A percentile compares a stretch with the other conserved stretches of the same genome.
Conservation (phyloP, 73 alveolate genomes). For the Tetrahymena elliotti region DNA sequence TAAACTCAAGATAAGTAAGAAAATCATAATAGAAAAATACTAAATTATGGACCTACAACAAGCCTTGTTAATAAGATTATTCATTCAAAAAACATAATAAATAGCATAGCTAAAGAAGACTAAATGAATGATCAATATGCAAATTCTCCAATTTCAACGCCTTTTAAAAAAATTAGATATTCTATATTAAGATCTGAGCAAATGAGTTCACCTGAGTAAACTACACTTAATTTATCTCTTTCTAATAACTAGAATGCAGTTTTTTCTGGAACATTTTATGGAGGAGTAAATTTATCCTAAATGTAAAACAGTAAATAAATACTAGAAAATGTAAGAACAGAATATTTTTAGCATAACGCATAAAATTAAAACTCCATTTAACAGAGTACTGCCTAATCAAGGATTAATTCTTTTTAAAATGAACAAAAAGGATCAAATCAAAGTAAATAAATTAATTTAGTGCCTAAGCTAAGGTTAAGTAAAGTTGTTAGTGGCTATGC, state of each 20-base stretch:
- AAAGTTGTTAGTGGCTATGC: not conserved
- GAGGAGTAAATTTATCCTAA: not conserved
- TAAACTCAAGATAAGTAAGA: not conserved
- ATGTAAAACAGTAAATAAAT: not conserved
- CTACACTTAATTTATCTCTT: not conserved
- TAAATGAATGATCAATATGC: not conserved
- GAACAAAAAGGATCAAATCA: not conserved
- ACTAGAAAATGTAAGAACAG: not conserved
- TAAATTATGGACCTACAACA: not conserved
- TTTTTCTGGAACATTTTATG: not conserved
- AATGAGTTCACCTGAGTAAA: not conserved
- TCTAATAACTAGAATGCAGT: not conserved
- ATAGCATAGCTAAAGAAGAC: not conserved
- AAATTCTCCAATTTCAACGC: not conserved
- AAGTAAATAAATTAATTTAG: not conserved
- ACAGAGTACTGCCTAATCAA: not conserved
- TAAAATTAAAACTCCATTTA: not conserved
- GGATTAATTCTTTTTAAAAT: not conserved
- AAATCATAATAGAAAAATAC: not conserved
- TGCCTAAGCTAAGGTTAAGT: not conserved
- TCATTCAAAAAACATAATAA: not conserved
- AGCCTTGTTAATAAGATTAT: not conserved
- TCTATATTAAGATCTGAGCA: not conserved
- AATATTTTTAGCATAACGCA: not conserved
- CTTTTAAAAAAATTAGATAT: not conserved